These are phyloP conservation scores for Wickerhamiella nectarea DNA, from an alignment of 805 yeast species.

Conservation along the genomic window DNA sequence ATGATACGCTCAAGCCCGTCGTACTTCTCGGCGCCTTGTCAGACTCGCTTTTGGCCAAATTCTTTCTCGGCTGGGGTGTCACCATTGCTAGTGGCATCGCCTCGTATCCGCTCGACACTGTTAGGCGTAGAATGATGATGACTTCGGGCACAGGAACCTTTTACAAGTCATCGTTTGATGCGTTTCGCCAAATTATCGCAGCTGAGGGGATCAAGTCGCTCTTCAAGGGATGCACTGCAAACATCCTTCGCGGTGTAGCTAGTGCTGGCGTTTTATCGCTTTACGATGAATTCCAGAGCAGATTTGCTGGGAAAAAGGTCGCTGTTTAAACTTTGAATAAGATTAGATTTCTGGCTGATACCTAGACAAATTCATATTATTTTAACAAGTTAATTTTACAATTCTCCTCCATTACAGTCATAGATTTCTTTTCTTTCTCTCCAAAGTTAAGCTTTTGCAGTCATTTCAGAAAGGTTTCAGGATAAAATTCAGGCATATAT, in stretches of 20 bases:
- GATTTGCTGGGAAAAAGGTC: background rate
- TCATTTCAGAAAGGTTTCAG: background rate
- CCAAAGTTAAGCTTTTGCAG: background rate
- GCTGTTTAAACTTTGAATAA: background rate
- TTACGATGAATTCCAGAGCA: constrained; percentile 73
- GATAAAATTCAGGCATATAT: background rate
- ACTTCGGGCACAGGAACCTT: constrained; percentile 90
- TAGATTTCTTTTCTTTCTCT: too few relatives aligned
- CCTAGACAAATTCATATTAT: too few relatives aligned
- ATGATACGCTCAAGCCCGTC: constrained; percentile 86
- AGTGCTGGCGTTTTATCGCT: constrained; percentile 96
- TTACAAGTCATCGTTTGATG: constrained; percentile 83
- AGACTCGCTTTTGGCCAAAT: constrained; percentile 81
- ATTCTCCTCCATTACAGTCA: too few relatives aligned
- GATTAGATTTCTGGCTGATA: background rate
- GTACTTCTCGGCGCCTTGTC: constrained; percentile 79
- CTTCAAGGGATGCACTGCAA: constrained; percentile 97
- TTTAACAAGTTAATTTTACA: too few relatives aligned
- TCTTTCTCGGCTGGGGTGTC: constrained; percentile 89
- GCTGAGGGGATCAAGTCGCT: constrained; percentile 80
- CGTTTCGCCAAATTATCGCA: constrained; percentile 74
- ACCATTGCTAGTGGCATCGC: constrained; percentile 95
- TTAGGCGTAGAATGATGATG: constrained; percentile 99
- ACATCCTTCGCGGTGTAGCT: constrained; percentile 97
- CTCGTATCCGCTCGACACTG: constrained; percentile 94